Conservation (phyloP, 2,329 filamentous ascomycete genomes). For the Xylariales sp. region DNA sequence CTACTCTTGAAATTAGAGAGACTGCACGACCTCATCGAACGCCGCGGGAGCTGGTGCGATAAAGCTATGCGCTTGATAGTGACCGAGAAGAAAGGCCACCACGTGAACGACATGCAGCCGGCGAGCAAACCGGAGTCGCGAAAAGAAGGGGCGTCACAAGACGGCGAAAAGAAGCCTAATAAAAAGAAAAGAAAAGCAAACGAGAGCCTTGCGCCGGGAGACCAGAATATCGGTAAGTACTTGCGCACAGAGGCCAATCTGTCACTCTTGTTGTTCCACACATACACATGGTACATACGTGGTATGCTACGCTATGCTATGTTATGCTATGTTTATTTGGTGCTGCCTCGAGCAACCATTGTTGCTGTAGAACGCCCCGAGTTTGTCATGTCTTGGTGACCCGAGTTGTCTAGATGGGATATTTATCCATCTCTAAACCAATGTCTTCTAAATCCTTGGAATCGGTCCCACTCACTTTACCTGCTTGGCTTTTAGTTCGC, state of each 20-base stretch:
- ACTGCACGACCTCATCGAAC: conserved; percentile 74
- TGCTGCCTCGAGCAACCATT: conserved; percentile 16
- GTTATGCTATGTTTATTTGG: conserved; percentile 3
- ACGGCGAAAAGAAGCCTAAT: conserved; percentile 69
- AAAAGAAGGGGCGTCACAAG: conserved; percentile 53
- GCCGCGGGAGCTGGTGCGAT: conserved; percentile 75
- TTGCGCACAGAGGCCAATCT: neutral
- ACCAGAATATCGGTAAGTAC: conserved; percentile 53
- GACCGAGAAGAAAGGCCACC: conserved; percentile 69
- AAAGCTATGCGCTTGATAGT: conserved; percentile 78
- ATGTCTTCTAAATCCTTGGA: neutral
- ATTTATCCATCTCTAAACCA: neutral
- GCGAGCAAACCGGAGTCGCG: conserved; percentile 63
- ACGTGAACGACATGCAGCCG: conserved; percentile 63
- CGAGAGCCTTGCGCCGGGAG: conserved; percentile 67
- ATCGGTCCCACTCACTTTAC: neutral
- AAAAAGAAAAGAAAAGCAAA: conserved; percentile 83
- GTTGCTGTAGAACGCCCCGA: neutral
- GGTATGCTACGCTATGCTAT: neutral
- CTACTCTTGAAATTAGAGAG: conserved; percentile 72
- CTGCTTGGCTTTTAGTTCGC: conserved; percentile 6
- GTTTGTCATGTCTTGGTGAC: conserved; percentile 18
- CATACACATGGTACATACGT: conserved; percentile 5
- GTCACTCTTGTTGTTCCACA: conserved; percentile 9
- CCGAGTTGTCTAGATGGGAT: neutral